Conservation (phyloP, 1,284 basidiomycete genomes). For the Trametes versicolor region DNA sequence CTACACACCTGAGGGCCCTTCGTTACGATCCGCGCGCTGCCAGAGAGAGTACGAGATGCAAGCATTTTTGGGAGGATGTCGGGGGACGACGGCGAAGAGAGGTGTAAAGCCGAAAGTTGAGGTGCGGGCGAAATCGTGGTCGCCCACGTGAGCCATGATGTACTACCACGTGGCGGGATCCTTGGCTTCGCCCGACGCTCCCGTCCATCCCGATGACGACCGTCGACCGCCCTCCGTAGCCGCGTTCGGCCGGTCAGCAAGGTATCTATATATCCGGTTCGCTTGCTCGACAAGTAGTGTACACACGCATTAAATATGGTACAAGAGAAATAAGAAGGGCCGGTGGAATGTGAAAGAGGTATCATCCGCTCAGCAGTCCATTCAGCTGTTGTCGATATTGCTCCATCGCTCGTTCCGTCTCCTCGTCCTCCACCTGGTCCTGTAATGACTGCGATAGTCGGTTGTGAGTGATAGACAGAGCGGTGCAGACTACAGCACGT, state of each 20-base stretch:
- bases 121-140: constrained; percentile 34
- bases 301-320: constrained; percentile 20
- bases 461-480: background rate
- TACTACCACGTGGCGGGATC: constrained; percentile 40
- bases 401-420: constrained; percentile 87
- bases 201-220: constrained; percentile 7
- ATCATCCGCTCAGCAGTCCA: constrained; percentile 79
- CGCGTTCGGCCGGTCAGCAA: background rate
- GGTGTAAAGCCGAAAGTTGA: constrained; percentile 38
- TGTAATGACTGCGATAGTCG: constrained; percentile 55
- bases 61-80: constrained; percentile 58
- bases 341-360: background rate
- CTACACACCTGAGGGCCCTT: constrained; percentile 55
- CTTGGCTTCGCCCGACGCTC: constrained; percentile 26
- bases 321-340: constrained; percentile 9
- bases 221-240: constrained; percentile 5
- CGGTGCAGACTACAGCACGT: constrained; percentile 45
- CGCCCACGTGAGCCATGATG: constrained; percentile 42
- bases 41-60: constrained; percentile 62
- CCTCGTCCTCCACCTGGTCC: constrained; percentile 77
- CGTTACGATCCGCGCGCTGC: constrained; percentile 61
- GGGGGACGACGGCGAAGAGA: constrained; percentile 39
- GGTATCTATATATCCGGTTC: constrained; percentile 8
- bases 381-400: constrained; percentile 88
- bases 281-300: constrained; percentile 4